phyloP scores from a whole-genome alignment of 2,329 filamentous ascomycete genomes.

The Coleophoma crateriformis region DNA sequence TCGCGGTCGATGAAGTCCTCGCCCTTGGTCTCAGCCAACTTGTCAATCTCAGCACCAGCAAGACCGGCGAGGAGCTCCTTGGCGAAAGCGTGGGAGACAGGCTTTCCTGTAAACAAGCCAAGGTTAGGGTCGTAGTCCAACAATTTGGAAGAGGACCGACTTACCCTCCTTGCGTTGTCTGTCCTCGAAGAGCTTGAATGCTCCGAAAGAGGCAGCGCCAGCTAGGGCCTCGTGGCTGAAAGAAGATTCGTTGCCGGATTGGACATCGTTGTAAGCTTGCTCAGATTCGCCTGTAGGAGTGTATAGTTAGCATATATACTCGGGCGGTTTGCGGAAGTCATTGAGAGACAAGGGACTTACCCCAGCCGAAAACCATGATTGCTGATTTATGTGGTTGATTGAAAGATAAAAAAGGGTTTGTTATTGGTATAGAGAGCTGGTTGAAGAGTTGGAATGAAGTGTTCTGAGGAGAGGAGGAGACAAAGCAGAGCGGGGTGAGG shows the following conservation, averaged over 20 bases:
- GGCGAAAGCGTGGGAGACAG: constrained; percentile 67
- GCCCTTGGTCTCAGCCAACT: constrained; percentile 68
- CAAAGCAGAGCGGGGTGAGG: neutral
- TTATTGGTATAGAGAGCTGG: neutral
- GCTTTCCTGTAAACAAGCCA: constrained; percentile 46
- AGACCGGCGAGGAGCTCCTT: constrained; percentile 72
- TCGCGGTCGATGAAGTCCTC: constrained; percentile 52
- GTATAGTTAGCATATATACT: neutral
- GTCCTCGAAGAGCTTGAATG: constrained; percentile 76
- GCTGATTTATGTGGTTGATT: constrained; percentile 8
- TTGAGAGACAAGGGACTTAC: constrained; percentile 7
- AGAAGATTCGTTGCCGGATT: constrained; percentile 48
- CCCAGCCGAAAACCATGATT: constrained; percentile 23
- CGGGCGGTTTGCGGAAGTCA: neutral
- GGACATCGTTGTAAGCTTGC: constrained; percentile 37
- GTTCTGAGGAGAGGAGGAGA: neutral
- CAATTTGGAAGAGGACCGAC: constrained; percentile 10
- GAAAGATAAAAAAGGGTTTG: neutral
- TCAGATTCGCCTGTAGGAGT: constrained; percentile 32
- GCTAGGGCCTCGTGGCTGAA: constrained; percentile 70
- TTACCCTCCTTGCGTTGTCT: constrained; percentile 64
- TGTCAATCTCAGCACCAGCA: constrained; percentile 71
- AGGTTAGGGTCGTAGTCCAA: neutral
- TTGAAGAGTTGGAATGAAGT: neutral
- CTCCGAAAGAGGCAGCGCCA: constrained; percentile 72